Evolutionary conservation across 441 rosid species (phyloP).

Genomic region (Euphorbia celastroides): DNA sequence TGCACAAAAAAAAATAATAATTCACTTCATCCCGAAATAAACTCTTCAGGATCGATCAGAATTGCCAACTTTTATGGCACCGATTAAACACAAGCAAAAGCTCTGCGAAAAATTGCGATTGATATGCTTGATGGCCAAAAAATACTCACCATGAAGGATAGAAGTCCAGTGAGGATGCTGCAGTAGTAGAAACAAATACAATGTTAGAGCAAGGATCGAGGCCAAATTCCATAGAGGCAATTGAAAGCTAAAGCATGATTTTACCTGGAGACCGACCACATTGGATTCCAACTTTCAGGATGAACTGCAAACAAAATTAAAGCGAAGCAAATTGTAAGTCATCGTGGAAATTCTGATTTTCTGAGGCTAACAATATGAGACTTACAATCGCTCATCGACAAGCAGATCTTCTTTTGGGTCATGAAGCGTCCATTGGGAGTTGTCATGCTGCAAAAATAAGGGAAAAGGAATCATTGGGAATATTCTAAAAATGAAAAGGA

Average conservation of each 20-base stretch:
- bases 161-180: constrained; percentile 99
- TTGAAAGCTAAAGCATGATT: constrained; percentile 7
- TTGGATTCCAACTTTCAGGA: constrained; percentile 99
- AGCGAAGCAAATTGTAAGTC: constrained; percentile 9
- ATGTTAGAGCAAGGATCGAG: constrained; percentile 12
- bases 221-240: background rate
- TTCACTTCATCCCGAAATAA: too few relatives aligned
- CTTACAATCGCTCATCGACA: constrained; percentile 99
- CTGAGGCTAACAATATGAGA: constrained; percentile 4
- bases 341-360: background rate
- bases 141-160: constrained; percentile 92
- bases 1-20: constrained; percentile 24
- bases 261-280: constrained; percentile 99
- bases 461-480: background rate
- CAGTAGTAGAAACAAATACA: constrained; percentile 25
- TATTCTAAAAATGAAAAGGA: constrained; percentile 7
- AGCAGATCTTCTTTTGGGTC: constrained; percentile 94
- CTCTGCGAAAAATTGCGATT: background rate
- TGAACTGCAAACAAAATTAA: constrained; percentile 52
- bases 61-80: too few relatives aligned
- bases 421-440: constrained; percentile 96
- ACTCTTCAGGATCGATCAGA: too few relatives aligned
- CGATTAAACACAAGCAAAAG: too few relatives aligned
- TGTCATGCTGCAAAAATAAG: constrained; percentile 58
- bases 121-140: constrained; percentile 5